phyloP scores from a whole-genome alignment of 257 asterid species.

The Solanum clarkiae region DNA sequence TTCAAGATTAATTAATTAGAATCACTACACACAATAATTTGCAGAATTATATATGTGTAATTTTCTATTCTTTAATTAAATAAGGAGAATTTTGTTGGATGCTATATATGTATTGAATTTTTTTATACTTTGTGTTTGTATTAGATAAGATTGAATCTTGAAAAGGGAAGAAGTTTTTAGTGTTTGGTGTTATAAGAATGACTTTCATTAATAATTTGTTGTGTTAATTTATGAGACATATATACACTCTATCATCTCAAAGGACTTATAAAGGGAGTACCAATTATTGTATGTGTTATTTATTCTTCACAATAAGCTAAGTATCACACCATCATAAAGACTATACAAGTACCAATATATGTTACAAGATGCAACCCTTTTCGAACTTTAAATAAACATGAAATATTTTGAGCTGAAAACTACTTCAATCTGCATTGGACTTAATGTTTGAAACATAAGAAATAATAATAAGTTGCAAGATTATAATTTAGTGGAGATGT shows the following conservation, averaged over 20 bases:
- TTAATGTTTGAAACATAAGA: background rate
- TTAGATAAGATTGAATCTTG: background rate
- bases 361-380: background rate
- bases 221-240: background rate
- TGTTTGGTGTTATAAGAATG: background rate
- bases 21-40: background rate
- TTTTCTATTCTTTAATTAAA: background rate
- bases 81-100: background rate
- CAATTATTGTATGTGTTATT: background rate
- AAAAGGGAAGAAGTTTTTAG: background rate
- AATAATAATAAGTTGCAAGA: background rate
- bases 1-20: slow-evolving; percentile 19
- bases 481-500: too few relatives aligned
- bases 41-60: background rate
- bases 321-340: background rate
- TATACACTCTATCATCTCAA: background rate
- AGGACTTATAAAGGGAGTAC: background rate
- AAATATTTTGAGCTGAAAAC: accelerated
- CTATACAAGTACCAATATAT: background rate
- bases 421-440: background rate
- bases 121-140: background rate
- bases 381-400: background rate
- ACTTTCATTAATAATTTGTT: background rate
- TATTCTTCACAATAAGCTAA: background rate
- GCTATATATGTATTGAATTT: background rate